Conservation (phyloP, 1,284 basidiomycete species). For the Fistulina hepatica region DNA sequence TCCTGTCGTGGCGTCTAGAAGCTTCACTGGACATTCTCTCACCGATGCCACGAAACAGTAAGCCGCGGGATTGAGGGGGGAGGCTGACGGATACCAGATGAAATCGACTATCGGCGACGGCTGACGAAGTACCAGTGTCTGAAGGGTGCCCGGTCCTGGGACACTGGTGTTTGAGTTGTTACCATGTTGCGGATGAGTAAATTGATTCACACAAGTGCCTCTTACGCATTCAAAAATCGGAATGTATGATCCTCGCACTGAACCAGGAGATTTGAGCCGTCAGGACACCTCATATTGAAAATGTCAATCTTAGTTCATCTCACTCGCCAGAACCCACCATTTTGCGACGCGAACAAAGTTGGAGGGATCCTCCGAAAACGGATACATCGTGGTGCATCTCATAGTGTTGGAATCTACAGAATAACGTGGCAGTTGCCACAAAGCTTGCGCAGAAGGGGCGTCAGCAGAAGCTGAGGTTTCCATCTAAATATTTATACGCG, state of each 20-base stretch:
- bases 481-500: no score
- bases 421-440: no score
- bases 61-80: constrained; percentile 40
- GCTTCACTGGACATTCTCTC: constrained; percentile 70
- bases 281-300: constrained; percentile 67
- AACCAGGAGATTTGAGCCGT: constrained; percentile 45
- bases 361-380: no score
- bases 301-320: no score
- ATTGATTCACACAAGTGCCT: neutral
- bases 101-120: constrained; percentile 65
- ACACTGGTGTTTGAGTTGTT: constrained; percentile 2
- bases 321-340: no score
- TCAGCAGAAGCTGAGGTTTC: no score
- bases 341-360: no score
- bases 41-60: constrained; percentile 78
- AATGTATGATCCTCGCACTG: constrained; percentile 54
- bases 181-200: constrained; percentile 1
- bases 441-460: no score
- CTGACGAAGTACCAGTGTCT: constrained; percentile 8
- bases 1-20: constrained; percentile 70
- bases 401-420: no score
- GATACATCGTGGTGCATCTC: no score
- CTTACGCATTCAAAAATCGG: constrained; percentile 35
- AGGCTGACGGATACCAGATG: constrained; percentile 74
- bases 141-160: constrained; percentile 1